Base-by-base conservation (phyloP, 306 rosid species). In the Malus orientalis region DNA sequence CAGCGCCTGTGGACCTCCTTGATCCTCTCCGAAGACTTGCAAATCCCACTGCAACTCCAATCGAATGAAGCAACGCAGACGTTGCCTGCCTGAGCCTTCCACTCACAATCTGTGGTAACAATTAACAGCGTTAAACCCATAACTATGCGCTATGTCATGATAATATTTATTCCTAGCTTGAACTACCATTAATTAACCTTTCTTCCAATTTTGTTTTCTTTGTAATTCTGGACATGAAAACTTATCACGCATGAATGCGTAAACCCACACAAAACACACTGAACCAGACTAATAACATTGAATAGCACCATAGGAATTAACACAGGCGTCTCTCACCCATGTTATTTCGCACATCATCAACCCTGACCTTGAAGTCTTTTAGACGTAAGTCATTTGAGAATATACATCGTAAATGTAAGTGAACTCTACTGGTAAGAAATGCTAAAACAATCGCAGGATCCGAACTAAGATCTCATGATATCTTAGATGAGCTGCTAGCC, bases 11-110 rank as follows among this genome's bases (percentile, higher is more conserved):
- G 91, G 73, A 87, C 91, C 79, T 87, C 91, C 81, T 87, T 87
- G 75, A 87, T 87, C 81, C 89, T 81, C 84, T 87, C 91, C 1
- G 76, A 85, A 10, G 91, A 87, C 75, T 55, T 87, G 87, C 91
- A 87, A 32, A 87, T 83, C 51, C 91, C 91, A n/a, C 91, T 87
- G 79, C 91, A 87, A 75, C 75, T 87, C 91, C 91, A 87, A 63
- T 87, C 91, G 3, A 85, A 87, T 4, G 91, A 87, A 36, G 91
- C 91, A 36, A 85, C 83, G 8, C 91, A 87, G 18, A 85, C 47
- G 71, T 87, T 87, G 73, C 91, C 91, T 11, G 91, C 91, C 75
- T 87, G 89, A 67, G 89, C 91, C 81, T 87, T 87, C 91, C 91
- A 87, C 74, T 85, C 91, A 27, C 91, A 87, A 81, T 87, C 91